Conservation (phyloP, 805 yeast genomes). For the Nakazawaea pomicola region DNA sequence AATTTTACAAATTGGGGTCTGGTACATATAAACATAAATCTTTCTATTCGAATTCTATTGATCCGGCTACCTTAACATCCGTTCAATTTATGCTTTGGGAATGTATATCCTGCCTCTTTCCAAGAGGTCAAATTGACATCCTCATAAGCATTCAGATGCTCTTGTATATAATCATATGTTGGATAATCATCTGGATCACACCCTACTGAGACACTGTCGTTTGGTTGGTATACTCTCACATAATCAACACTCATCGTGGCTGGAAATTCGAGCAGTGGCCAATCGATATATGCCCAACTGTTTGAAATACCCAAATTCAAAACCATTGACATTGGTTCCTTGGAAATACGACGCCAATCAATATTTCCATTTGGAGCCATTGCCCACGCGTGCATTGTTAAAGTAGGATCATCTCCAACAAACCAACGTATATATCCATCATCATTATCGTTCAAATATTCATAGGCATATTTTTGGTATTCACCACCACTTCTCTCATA, state of each 20-base stretch:
- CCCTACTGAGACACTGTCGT: conserved; percentile 50
- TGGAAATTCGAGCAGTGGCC: conserved; percentile 81
- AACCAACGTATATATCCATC: conserved; percentile 82
- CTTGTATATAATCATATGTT: conserved; percentile 74
- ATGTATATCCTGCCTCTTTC: conserved; percentile 66
- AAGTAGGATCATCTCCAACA: conserved; percentile 76
- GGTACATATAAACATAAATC: too few species aligned
- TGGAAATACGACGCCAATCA: conserved; percentile 73
- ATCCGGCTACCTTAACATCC: too few species aligned
- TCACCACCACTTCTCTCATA: conserved; percentile 58
- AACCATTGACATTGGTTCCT: conserved; percentile 90
- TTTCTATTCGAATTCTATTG: too few species aligned
- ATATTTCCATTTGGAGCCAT: conserved; percentile 89
- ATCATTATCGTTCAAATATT: conserved; percentile 65
- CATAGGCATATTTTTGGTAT: conserved; percentile 75
- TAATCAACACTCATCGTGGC: conserved; percentile 71
- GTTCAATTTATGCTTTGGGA: conserved; percentile 49
- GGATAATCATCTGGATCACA: conserved; percentile 90
- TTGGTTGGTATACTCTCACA: conserved; percentile 89
- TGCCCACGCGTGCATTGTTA: conserved; percentile 67
- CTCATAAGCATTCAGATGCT: conserved; percentile 63
- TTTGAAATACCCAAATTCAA: conserved; percentile 87
- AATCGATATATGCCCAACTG: conserved; percentile 91
- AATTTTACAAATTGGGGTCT: too few species aligned
- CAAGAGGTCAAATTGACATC: conserved; percentile 71